Conservation (phyloP, 2,329 filamentous ascomycete genomes). For the Trichoderma sp. region DNA sequence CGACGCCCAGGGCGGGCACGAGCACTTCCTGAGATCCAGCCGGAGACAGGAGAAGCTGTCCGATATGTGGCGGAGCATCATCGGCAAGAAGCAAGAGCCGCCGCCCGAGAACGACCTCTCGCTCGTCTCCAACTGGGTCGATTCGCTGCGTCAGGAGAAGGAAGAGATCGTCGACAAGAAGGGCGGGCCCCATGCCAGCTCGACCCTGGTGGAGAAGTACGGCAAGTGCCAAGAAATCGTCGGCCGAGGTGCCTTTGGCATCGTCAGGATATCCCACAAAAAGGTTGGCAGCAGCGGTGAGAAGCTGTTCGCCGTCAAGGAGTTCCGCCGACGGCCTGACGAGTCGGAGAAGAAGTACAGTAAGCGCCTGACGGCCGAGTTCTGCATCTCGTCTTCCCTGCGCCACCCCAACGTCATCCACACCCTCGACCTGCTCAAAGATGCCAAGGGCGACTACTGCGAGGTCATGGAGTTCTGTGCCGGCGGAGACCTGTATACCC, state of each 20-base stretch:
- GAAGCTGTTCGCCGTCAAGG: slow-evolving; percentile 95
- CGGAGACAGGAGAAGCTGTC: slow-evolving; percentile 92
- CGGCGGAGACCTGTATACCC: slow-evolving; percentile 90
- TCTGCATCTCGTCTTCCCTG: slow-evolving; percentile 95
- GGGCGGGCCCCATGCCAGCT: slow-evolving; percentile 65
- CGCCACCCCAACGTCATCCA: slow-evolving; percentile 98
- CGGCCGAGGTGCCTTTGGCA: slow-evolving; percentile 92
- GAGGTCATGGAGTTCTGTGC: slow-evolving; percentile 99
- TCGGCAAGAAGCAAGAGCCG: slow-evolving; percentile 79
- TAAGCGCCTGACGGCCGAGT: slow-evolving; percentile 94
- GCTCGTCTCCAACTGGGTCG: slow-evolving; percentile 92
- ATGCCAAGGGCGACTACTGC: slow-evolving; percentile 95
- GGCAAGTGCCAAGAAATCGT: slow-evolving; percentile 98
- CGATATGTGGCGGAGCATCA: slow-evolving; percentile 82
- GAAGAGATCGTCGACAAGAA: slow-evolving; percentile 81
- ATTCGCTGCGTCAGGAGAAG: slow-evolving; percentile 85
- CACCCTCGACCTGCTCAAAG: slow-evolving; percentile 90
- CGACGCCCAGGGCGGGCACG: slow-evolving; percentile 66
- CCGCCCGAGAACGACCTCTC: slow-evolving; percentile 77
- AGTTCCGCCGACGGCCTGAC: slow-evolving; percentile 90
- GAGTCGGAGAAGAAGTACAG: slow-evolving; percentile 97
- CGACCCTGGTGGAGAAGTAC: slow-evolving; percentile 88
- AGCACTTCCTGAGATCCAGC: slow-evolving; percentile 83
- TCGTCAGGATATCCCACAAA: slow-evolving; percentile 97
- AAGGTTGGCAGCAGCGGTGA: slow-evolving; percentile 77